Percentiles rank a stretch among this genome's conserved stretches.
Evolutionary conservation across 148 eudicot genomes (phyloP).

Genomic region (Agrostemma githago): DNA sequence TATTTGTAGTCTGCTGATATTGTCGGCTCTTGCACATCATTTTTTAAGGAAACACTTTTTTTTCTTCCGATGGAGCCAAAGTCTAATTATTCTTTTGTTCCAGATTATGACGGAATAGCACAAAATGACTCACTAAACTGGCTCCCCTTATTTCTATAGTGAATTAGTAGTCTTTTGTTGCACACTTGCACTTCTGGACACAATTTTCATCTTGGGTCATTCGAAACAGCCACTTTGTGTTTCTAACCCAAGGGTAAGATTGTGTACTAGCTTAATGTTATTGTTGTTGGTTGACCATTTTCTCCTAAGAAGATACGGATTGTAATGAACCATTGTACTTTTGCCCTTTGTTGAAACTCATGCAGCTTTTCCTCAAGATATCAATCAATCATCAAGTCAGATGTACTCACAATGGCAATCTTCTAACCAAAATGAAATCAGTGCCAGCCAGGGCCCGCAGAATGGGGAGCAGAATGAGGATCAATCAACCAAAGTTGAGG

Average conservation of each 20-base stretch:
- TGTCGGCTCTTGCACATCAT: not conserved
- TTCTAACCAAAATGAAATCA: constrained; percentile 45
- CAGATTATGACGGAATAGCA: too few relatives aligned
- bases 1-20: not conserved
- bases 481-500: constrained; percentile 39
- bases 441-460: constrained; percentile 33
- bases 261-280: too few relatives aligned
- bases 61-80: not conserved
- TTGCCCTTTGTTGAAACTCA: constrained; percentile 11
- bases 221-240: too few relatives aligned
- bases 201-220: too few relatives aligned
- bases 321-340: not conserved
- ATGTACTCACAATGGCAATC: constrained; percentile 61
- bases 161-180: too few relatives aligned
- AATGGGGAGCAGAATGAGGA: constrained; percentile 39
- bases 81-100: too few relatives aligned
- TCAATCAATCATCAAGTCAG: constrained; percentile 51
- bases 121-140: too few relatives aligned
- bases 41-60: not conserved
- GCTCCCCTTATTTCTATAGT: too few relatives aligned
- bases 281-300: not conserved
- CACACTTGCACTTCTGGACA: too few relatives aligned
- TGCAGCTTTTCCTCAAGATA: constrained; percentile 59
- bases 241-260: too few relatives aligned
- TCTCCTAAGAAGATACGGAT: not conserved